A percentile compares a stretch with the other conserved stretches of the same genome.
Evolutionary conservation across 441 rosid genomes (phyloP).

Genomic region (Gossypium lobatum): DNA sequence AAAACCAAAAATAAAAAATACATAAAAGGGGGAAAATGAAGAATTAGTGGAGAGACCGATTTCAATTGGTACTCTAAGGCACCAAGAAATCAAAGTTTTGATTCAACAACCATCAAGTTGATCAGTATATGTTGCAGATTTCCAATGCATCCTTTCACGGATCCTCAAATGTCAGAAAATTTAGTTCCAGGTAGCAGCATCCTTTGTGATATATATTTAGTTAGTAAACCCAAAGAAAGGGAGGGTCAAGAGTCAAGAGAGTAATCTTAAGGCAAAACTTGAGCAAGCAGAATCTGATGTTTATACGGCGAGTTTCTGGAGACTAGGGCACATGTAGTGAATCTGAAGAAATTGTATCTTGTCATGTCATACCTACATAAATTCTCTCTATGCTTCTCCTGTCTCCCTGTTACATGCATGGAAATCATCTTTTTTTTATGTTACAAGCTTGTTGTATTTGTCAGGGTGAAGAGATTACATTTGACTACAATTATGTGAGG

Average conservation of each 20-base stretch:
- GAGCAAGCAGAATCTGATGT: constrained; percentile 4
- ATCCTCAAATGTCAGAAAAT: constrained; percentile 1
- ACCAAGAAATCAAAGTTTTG: no score
- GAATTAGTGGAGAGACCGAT: no score
- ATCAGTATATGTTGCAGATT: background rate
- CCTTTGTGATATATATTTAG: background rate
- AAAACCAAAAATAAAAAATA: no score
- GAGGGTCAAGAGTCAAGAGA: background rate
- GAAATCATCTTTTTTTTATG: constrained; percentile 5
- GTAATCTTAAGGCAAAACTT: background rate
- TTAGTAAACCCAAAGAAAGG: background rate
- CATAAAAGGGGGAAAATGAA: no score
- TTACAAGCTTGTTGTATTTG: constrained; percentile 13
- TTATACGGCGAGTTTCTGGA: background rate
- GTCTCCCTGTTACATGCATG: background rate
- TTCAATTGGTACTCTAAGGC: no score
- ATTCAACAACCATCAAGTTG: background rate
- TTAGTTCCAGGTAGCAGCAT: background rate
- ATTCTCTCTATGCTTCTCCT: background rate
- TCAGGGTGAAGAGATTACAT: constrained; percentile 94
- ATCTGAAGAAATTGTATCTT: background rate
- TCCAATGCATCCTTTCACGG: background rate
- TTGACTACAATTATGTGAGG: constrained; percentile 97
- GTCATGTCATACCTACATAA: background rate
- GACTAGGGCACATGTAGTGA: background rate